Conservation (phyloP, 305 asterid species). For the Fraxinus greggii region DNA sequence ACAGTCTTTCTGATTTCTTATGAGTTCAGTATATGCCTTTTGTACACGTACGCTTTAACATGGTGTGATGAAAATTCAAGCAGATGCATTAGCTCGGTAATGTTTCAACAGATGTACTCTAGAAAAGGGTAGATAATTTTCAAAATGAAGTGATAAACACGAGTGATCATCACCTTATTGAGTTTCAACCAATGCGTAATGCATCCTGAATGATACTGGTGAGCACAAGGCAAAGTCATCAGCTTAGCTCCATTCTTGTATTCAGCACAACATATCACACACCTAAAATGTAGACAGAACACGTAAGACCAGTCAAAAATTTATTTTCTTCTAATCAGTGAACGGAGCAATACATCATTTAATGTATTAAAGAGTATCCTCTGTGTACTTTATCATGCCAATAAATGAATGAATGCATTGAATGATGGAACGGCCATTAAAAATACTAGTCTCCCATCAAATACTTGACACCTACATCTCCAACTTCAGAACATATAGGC, state of each 20-base stretch:
- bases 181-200: slow-evolving; percentile 66
- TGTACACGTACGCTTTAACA: background rate
- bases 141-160: background rate
- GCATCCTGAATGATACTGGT: slow-evolving; percentile 69
- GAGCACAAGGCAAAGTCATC: slow-evolving; percentile 76
- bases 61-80: background rate
- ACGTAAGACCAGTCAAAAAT: slow-evolving; percentile 14
- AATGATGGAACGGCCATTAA: background rate
- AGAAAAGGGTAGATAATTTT: background rate
- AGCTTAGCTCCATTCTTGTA: slow-evolving; percentile 56
- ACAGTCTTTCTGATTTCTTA: background rate
- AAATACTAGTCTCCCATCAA: background rate
- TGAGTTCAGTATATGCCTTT: background rate
- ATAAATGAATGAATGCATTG: background rate
- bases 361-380: background rate
- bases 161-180: slow-evolving; percentile 47
- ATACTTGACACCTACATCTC: background rate
- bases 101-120: background rate
- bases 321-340: background rate
- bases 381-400: background rate
- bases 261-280: slow-evolving; percentile 68
- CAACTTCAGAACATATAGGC: background rate
- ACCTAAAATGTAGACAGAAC: slow-evolving; percentile 40
- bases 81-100: background rate
- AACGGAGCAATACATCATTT: background rate